These are phyloP conservation scores for Diophrys sp. DNA, from an alignment of 73 alveolate genomes.

Conservation along the genomic window DNA sequence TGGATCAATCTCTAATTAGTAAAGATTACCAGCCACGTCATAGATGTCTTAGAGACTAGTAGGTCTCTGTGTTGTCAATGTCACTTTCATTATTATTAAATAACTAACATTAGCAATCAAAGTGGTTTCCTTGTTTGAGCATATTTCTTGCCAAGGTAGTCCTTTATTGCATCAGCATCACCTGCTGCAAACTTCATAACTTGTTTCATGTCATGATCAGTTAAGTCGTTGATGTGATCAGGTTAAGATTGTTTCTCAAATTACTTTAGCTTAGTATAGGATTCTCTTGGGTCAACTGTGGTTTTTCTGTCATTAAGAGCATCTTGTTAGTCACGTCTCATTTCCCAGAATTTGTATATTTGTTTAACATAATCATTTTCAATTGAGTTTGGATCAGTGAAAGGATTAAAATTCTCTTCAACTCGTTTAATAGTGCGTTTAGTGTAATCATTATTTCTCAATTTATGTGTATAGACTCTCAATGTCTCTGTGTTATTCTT, in stretches of 20 bases:
- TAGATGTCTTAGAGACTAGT: background rate
- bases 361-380: background rate
- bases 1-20: background rate
- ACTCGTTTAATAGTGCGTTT: background rate
- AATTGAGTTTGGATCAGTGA: background rate
- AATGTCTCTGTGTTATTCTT: background rate
- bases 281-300: background rate
- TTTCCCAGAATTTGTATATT: background rate
- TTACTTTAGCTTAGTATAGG: background rate
- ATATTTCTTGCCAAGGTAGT: background rate
- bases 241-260: background rate
- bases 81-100: background rate
- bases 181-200: background rate
- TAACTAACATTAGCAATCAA: background rate
- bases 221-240: background rate
- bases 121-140: background rate
- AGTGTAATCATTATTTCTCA: background rate
- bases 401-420: background rate
- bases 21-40: background rate
- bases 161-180: background rate
- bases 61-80: background rate
- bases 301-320: background rate
- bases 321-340: background rate
- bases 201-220: background rate
- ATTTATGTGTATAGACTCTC: background rate